Base-by-base conservation (phyloP, 495 filamentous ascomycete species). In the Pyrenopolyporus hunteri region DNA sequence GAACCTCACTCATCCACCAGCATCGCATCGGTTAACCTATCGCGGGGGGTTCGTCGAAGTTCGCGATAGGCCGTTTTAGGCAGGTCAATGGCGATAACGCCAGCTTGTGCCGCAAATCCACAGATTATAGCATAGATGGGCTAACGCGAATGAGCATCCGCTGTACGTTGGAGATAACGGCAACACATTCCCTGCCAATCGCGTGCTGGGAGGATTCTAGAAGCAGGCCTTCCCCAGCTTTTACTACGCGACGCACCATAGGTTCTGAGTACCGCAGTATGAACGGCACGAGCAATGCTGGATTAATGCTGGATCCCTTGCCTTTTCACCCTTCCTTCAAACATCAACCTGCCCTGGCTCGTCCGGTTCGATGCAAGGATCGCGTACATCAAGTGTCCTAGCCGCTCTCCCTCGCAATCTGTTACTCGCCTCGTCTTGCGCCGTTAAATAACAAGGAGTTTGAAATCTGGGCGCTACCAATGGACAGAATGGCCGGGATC, bases 41-140 rank as follows among this genome's bases (percentile, higher is more conserved):
- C n/a, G n/a, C n/a, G n/a, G n/a, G n/a, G n/a, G n/a, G n/a, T n/a
- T n/a, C n/a, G n/a, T n/a, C n/a, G n/a, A n/a, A n/a, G n/a, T n/a
- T 22, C 23, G 3, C n/a, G 23, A 4, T 42, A 17, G 19, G 31
- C 62, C 45, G 25, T 22, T 55, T 65, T 65, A 59, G 62, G 62
- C 54, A 65, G 62, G 62, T 65, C 29, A 32, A 23, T 56, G 43
- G 17, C 23, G 62, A 65, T 65, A 65, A 65, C 42, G 37, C 31
- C 6, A n/a, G 14, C 11, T 32, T 4, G 23, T 2, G 29, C 16
- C 16, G n/a, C 17, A 42, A n/a, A 23, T 44, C 60, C 43, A 54
- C 61, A 39, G 59, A 59, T 59, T 33, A 39, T 8, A 44, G 36
- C 22, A 6, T 7, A 54, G 43, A 33, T 19, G 32, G 59, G 28